phyloP scores from a whole-genome alignment of 1,139 yeast species.

The Oligophagozyma castellii region DNA sequence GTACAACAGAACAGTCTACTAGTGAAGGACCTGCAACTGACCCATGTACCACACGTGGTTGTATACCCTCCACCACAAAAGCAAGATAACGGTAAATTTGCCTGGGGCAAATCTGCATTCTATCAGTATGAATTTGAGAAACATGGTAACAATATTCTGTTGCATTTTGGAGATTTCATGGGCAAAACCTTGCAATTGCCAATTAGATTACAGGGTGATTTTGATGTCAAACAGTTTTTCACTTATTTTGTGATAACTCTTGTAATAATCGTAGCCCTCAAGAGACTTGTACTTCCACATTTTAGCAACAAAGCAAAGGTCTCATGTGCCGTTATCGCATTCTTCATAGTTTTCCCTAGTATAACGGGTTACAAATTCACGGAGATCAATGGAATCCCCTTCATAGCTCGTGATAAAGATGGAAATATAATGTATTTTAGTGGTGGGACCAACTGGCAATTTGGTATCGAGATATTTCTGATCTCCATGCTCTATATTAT shows the following conservation, averaged over 20 bases:
- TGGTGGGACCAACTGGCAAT: slow-evolving; percentile 54
- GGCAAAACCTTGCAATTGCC: slow-evolving; percentile 32
- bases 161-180: slow-evolving; percentile 41
- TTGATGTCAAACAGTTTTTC: slow-evolving; percentile 31
- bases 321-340: slow-evolving; percentile 27
- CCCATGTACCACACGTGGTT: slow-evolving; percentile 51
- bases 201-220: slow-evolving; percentile 30
- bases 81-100: slow-evolving; percentile 9
- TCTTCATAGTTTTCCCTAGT: slow-evolving; percentile 32
- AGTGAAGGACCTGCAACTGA: slow-evolving; percentile 31
- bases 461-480: slow-evolving; percentile 49
- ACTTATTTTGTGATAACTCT: slow-evolving; percentile 36
- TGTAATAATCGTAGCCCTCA: slow-evolving; percentile 32
- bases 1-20: slow-evolving; percentile 30
- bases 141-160: slow-evolving; percentile 18
- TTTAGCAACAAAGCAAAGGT: slow-evolving; percentile 26
- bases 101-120: slow-evolving; percentile 22
- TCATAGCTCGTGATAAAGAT: slow-evolving; percentile 37
- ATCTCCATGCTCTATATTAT: slow-evolving; percentile 36
- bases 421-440: slow-evolving; percentile 40
- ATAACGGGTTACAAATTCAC: slow-evolving; percentile 55
- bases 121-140: slow-evolving; percentile 23
- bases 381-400: slow-evolving; percentile 44
- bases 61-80: slow-evolving; percentile 39
- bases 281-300: slow-evolving; percentile 30